Base-by-base conservation (phyloP, 192 early-diverging fungal species). In the Entomortierella chlamydospora region DNA sequence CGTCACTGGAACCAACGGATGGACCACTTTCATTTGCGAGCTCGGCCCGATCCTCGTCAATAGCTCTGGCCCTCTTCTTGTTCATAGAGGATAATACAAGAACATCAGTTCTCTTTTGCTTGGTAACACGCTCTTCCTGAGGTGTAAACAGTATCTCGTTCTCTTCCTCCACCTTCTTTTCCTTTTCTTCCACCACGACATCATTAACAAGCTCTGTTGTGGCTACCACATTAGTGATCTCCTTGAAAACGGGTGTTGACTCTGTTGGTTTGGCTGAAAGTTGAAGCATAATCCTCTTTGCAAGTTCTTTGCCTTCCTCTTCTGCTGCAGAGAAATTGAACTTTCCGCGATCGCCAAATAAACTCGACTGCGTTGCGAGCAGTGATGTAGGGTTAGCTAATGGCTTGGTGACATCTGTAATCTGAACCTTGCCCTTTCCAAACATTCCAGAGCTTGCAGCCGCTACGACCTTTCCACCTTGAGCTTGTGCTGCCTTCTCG, bases 91-190 rank as follows among this genome's bases (percentile, higher is more conserved):
- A 54, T 0, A 79, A 28, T 22, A 79, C 42, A 7, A 79, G 43
- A 2, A 79, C 76, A 56, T 79, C 76, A 0, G 76, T 79, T n/a
- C 76, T 57, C 64, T 74, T 79, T 54, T 58, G 63, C 47, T 79
- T 79, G 3, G 68, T 70, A 11, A 43, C 67, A 52, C 71, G 71
- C 20, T 73, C 71, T 17, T 73, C 62, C 34, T 64, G 22, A 6
- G 71, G 62, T 18, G 57, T 60, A 43, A 73, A 73, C 29, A 73
- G n/a, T 25, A 74, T 42, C 20, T 74, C 72, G 13, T 73, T 33
- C 20, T 56, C 1, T 50, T 51, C 61, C 17, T 57, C 52, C 23
- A 22, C 60, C 1, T 29, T 23, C 30, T 53, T 42, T 17, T 5
- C 33, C 29, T 34, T 17, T 41, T n/a, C n/a, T n/a, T 18, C 1